A percentile compares a stretch with the other conserved stretches of the same genome.
Evolutionary conservation across 1,139 yeast species (phyloP).

Genomic region (Sugiyamaella paludigena): DNA sequence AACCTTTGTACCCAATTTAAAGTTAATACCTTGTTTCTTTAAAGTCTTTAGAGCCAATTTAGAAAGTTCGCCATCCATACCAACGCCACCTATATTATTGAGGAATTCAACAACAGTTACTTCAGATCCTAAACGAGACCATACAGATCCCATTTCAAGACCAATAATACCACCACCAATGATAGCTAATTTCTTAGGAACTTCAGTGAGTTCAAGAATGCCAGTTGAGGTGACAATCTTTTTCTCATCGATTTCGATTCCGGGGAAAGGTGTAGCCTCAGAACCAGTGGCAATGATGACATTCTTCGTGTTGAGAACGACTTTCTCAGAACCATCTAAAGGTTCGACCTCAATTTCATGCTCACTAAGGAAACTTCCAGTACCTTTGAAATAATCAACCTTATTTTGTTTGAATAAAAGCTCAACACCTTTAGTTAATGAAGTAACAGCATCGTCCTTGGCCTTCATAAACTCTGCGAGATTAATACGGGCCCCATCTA

Average conservation of each 20-base stretch:
- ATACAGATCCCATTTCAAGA: constrained; percentile 98
- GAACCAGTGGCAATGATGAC: constrained; percentile 97
- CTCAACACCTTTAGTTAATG: constrained; percentile 91
- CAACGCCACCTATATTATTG: constrained; percentile 83
- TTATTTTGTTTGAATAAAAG: constrained; percentile 93
- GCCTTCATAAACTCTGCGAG: constrained; percentile 82
- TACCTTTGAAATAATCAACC: constrained; percentile 91
- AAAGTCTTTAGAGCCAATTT: constrained; percentile 84
- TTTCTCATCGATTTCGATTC: constrained; percentile 94
- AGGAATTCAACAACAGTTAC: constrained; percentile 94
- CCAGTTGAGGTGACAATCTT: constrained; percentile 97
- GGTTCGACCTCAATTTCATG: constrained; percentile 77
- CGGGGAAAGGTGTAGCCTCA: constrained; percentile 98
- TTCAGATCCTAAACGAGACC: constrained; percentile 92
- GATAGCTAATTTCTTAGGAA: constrained; percentile 87
- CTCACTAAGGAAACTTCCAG: constrained; percentile 84
- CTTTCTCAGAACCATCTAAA: constrained; percentile 76
- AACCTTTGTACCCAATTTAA: constrained; percentile 92
- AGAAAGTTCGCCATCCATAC: constrained; percentile 96
- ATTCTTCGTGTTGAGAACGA: constrained; percentile 72
- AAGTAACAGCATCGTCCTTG: constrained; percentile 84
- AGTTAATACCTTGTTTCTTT: constrained; percentile 91
- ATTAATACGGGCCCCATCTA: constrained; percentile 65
- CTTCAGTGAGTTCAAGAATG: constrained; percentile 74
- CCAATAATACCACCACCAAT: constrained; percentile 99